These are phyloP conservation scores for Neoboletus magnificus DNA, from an alignment of 768 basidiomycete species.

Conservation along the genomic window DNA sequence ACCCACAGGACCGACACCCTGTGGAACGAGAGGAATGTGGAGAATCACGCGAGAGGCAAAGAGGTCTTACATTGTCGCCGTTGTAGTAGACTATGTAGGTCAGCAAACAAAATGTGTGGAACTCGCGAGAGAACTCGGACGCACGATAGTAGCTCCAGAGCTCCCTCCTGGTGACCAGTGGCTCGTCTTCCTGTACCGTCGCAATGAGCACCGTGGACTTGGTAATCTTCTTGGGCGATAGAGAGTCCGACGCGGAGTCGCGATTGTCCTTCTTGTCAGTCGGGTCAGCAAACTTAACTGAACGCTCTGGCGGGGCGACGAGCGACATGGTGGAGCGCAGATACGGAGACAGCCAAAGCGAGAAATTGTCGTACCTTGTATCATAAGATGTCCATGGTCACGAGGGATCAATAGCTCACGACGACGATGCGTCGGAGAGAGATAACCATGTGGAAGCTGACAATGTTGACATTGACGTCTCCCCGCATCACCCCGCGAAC, in stretches of 20 bases:
- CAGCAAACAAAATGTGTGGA: not conserved
- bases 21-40: not conserved
- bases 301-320: constrained; percentile 3
- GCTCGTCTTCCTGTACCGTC: constrained; percentile 49
- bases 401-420: not conserved
- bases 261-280: constrained; percentile 8
- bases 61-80: constrained; percentile 62
- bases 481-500: no score
- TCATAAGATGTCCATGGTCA: constrained; percentile 2
- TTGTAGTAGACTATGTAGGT: constrained; percentile 67
- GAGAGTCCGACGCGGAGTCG: constrained; percentile 4
- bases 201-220: constrained; percentile 36
- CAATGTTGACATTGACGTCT: no score
- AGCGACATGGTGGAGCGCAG: constrained; percentile 10
- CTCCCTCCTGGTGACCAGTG: constrained; percentile 67
- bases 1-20: constrained; percentile 68
- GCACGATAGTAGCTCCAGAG: constrained; percentile 78
- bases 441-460: no score
- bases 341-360: not conserved
- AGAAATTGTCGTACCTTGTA: not conserved
- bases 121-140: not conserved
- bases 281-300: not conserved
- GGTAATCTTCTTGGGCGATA: constrained; percentile 1
- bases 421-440: no score
- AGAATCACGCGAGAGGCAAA: not conserved